Conservation (phyloP, 441 rosid species). For the Syzygium malaccense region DNA sequence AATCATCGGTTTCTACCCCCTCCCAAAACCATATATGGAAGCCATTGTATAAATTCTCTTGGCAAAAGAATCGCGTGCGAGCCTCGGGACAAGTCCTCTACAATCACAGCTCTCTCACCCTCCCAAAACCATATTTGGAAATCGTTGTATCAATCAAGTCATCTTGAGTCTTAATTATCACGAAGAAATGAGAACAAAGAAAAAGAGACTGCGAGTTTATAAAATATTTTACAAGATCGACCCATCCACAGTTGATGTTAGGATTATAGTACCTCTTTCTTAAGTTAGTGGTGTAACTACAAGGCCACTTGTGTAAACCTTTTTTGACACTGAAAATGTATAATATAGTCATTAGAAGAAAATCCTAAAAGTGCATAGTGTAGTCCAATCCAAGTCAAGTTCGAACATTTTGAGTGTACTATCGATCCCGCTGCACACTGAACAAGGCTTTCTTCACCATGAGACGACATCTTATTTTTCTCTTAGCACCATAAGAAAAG, state of each 20-base stretch:
- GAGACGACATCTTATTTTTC: too few relatives aligned
- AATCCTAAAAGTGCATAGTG: too few relatives aligned
- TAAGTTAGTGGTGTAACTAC: too few relatives aligned
- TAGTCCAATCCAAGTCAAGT: too few relatives aligned
- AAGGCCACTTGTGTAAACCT: too few relatives aligned
- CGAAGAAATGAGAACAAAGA: background rate
- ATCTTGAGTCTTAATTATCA: background rate
- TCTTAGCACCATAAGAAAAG: too few relatives aligned
- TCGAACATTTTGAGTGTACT: too few relatives aligned
- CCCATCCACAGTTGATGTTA: background rate
- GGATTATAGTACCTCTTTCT: too few relatives aligned
- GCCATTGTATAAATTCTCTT: background rate
- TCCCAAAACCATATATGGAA: background rate
- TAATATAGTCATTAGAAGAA: too few relatives aligned
- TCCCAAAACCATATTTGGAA: background rate
- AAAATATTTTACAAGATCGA: background rate
- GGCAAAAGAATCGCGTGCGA: background rate
- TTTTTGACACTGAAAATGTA: too few relatives aligned
- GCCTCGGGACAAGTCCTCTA: background rate
- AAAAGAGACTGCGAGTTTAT: background rate
- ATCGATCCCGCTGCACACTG: too few relatives aligned
- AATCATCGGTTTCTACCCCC: background rate
- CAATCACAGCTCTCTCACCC: background rate
- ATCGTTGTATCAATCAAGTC: fast-evolving
- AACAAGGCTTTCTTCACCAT: too few relatives aligned